These are phyloP conservation scores for Solanum clarkiae DNA, from an alignment of 257 asterid species.

Conservation along the genomic window DNA sequence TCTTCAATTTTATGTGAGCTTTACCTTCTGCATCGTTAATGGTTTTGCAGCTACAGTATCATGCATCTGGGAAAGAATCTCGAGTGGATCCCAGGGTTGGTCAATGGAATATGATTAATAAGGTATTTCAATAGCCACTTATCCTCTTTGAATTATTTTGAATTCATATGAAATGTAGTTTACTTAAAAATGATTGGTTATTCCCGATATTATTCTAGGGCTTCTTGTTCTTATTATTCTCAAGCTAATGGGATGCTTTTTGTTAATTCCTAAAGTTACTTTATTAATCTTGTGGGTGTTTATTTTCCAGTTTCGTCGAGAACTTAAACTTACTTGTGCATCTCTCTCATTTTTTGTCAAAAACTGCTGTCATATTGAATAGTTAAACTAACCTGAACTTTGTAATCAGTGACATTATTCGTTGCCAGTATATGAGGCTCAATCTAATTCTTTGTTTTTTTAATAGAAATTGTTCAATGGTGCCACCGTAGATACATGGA, in stretches of 20 bases:
- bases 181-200: background rate
- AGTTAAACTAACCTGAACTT: background rate
- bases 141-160: background rate
- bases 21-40: background rate
- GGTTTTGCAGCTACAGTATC: slow-evolving; percentile 49
- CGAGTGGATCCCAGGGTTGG: slow-evolving; percentile 50
- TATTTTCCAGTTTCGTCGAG: background rate
- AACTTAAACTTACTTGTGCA: background rate
- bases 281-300: background rate
- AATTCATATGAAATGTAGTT: background rate
- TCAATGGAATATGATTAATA: slow-evolving; percentile 75
- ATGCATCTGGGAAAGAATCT: slow-evolving; percentile 31
- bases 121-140: slow-evolving; percentile 19
- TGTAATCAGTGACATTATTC: background rate
- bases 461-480: slow-evolving; percentile 70
- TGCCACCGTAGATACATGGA: slow-evolving; percentile 49
- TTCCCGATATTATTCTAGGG: background rate
- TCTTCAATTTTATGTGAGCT: background rate
- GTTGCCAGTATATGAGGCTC: background rate
- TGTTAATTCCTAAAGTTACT: background rate
- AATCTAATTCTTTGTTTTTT: background rate
- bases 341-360: background rate
- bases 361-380: background rate
- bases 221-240: background rate
- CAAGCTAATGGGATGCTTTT: background rate